Base-by-base conservation (phyloP, 2,329 filamentous ascomycete species). In the Chalaropsis ovoidea region DNA sequence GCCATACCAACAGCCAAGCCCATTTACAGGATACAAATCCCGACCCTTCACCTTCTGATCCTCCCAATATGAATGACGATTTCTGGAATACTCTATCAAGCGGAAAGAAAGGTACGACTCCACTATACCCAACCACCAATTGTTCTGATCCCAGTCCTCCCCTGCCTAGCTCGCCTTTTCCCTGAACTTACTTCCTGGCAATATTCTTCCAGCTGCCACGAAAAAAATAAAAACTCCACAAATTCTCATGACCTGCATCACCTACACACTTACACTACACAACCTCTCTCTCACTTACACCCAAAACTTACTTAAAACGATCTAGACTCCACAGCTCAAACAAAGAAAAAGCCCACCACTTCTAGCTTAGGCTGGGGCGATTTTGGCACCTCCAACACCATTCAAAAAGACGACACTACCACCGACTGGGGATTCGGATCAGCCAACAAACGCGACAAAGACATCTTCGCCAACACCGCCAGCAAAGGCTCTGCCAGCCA, bases 401-500 rank as follows among this genome's bases (percentile, higher is more conserved):
- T 35, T 10, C 15, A 43, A 58, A 22, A 27, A 56, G 10, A 54
- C 61, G 27, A 47, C 6, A 3, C 52, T 6, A 42, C 22, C 17
- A 60, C 43, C 61, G 39, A n/a, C 41, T 45, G 61, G 42, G 39
- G 49, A 27, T 64, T 35, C 24, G 19, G 47, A 19, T 54, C n/a
- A 22, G 8, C 39, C n/a, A 19, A 41, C 35, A 43, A 54, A 45
- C 62, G 68, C 52, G 64, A 69, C 41, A 69, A 71, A 61, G 65
- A 69, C 64, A 72, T 71, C 71, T 35, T 7, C 5, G 73, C 75
- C 67, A 71, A 71, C 27, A 74, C 73, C 65, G 62, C 70, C 47
- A 74, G 72, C 63, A 72, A 74, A 61, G 70, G 70, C 19, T 71
- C 69, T 60, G 76, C 76, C 31, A 71, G 69, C 61, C 70, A 69